Percentiles rank a stretch among this genome's conserved stretches.
These are phyloP conservation scores for Trypethelium eluteriae DNA, from an alignment of 495 filamentous ascomycete species.

Conservation along the genomic window DNA sequence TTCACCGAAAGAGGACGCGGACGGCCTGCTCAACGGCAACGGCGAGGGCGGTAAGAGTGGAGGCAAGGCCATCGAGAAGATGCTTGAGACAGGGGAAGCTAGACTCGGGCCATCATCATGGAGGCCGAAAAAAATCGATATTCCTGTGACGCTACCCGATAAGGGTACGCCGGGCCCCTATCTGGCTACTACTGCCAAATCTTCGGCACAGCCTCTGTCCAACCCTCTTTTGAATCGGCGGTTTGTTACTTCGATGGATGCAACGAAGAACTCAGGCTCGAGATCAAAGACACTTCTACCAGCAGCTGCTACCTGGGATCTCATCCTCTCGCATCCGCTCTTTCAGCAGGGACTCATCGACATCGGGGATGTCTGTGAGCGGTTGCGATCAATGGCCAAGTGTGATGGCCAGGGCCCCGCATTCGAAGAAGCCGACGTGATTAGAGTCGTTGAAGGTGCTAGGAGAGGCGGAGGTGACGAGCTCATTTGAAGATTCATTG, in stretches of 20 bases:
- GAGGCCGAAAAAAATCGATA: conserved; percentile 4
- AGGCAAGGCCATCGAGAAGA: conserved; percentile 9
- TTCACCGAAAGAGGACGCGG: conserved; percentile 6
- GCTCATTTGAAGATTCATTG: conserved; percentile 26
- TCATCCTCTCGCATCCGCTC: conserved; percentile 75
- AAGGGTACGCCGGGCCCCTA: not conserved
- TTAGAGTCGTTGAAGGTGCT: conserved; percentile 69
- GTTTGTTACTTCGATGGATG: not conserved
- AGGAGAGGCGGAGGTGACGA: conserved; percentile 34
- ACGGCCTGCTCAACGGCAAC: conserved; percentile 15
- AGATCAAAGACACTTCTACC: conserved; percentile 48
- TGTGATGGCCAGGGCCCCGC: conserved; percentile 89
- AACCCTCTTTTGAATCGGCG: not conserved
- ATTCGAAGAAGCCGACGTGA: conserved; percentile 70
- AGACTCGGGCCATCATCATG: not conserved
- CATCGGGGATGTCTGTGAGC: conserved; percentile 66
- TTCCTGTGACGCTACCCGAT: not conserved
- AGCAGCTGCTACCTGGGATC: conserved; percentile 79
- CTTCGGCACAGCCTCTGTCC: not conserved
- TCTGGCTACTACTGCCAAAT: not conserved
- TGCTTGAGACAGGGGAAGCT: conserved; percentile 7
- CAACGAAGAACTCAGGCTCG: not conserved
- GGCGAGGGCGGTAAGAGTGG: not conserved
- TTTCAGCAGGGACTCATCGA: conserved; percentile 79
- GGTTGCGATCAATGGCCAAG: conserved; percentile 65